These are phyloP conservation scores for Gleditsia sinensis DNA, from an alignment of 306 rosid genomes.

Conservation along the genomic window DNA sequence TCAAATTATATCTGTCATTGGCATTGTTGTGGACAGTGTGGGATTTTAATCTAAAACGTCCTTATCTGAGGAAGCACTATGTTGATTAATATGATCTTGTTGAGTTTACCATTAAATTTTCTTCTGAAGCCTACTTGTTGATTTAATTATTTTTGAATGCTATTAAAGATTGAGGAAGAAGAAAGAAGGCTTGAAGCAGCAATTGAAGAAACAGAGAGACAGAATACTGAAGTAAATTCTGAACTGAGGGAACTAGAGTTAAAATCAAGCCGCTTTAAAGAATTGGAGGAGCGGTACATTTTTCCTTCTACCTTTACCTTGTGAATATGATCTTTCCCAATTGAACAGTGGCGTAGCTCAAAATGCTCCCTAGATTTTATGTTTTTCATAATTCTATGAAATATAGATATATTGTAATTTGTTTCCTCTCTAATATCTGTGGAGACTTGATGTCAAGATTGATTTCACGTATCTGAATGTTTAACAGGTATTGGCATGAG, in stretches of 20 bases:
- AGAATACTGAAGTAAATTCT: slow-evolving; percentile 74
- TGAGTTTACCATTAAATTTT: slow-evolving; percentile 27
- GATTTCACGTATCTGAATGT: slow-evolving; percentile 34
- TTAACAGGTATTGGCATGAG: slow-evolving; percentile 93
- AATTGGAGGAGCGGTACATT: slow-evolving; percentile 86
- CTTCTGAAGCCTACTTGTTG: slow-evolving; percentile 28
- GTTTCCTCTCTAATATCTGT: slow-evolving; percentile 6
- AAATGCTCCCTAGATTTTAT: background rate
- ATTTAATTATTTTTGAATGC: slow-evolving; percentile 37
- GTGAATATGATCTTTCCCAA: slow-evolving; percentile 18
- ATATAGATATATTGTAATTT: background rate
- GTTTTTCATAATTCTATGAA: background rate
- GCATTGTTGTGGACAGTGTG: slow-evolving; percentile 16
- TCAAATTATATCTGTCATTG: background rate
- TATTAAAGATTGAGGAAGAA: slow-evolving; percentile 87
- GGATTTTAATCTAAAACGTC: slow-evolving; percentile 1
- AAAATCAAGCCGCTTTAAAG: slow-evolving; percentile 78
- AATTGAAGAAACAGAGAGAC: slow-evolving; percentile 80
- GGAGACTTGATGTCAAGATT: slow-evolving; percentile 34
- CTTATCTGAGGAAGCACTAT: slow-evolving; percentile 2
- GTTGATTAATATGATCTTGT: slow-evolving; percentile 32
- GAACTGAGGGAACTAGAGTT: slow-evolving; percentile 80
- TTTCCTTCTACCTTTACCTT: slow-evolving; percentile 33
- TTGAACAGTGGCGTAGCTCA: slow-evolving; percentile 19
- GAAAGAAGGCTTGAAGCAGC: slow-evolving; percentile 88